Conservation (phyloP, 2,329 filamentous ascomycete species). For the Canariomyces notabilis region DNA sequence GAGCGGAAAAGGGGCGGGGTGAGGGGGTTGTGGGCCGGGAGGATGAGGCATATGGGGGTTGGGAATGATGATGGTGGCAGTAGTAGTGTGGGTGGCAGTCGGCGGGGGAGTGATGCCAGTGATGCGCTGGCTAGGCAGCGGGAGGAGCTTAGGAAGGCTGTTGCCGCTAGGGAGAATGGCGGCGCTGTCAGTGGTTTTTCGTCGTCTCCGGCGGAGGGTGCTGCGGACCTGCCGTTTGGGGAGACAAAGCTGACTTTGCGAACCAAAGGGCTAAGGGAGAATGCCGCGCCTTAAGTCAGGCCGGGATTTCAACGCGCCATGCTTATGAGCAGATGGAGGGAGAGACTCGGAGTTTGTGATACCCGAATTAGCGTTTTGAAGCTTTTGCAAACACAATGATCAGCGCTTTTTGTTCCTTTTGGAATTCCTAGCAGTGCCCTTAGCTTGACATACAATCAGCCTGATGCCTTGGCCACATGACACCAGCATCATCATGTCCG, state of each 20-base stretch:
- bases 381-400: too few relatives aligned
- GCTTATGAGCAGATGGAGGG: conserved; percentile 2
- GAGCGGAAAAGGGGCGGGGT: conserved; percentile 58
- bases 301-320: too few relatives aligned
- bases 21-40: conserved; percentile 51
- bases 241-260: conserved; percentile 46
- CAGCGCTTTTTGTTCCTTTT: too few relatives aligned
- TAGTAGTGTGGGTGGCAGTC: conserved; percentile 37
- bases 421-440: too few relatives aligned
- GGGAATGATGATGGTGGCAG: conserved; percentile 32
- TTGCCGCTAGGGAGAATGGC: conserved; percentile 15
- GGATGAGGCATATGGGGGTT: conserved; percentile 33
- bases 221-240: conserved; percentile 37
- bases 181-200: conserved; percentile 2
- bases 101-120: conserved; percentile 42
- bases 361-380: not conserved
- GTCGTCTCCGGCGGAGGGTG: not conserved
- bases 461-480: too few relatives aligned
- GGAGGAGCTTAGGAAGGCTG: conserved; percentile 38
- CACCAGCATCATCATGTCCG: too few relatives aligned
- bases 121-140: conserved; percentile 36
- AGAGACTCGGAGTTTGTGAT: not conserved
- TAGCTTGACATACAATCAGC: too few relatives aligned
- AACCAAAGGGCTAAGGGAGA: conserved; percentile 52
- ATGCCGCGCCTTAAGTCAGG: conserved; percentile 8